phyloP scores from a whole-genome alignment of 1,284 basidiomycete genomes.

The Pyrrhoderma lamaoense region DNA sequence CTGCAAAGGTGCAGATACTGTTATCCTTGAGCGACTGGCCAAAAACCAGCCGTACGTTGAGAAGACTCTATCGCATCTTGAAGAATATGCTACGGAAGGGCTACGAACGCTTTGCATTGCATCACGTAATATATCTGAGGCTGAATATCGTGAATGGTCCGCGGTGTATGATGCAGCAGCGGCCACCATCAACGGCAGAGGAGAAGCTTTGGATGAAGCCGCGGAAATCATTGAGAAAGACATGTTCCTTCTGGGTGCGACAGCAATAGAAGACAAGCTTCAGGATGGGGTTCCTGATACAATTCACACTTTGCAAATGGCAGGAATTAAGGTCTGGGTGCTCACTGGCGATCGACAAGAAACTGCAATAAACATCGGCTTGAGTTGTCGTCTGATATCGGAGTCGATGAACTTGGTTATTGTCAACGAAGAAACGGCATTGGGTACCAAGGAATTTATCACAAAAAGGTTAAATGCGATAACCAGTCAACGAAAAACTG shows the following conservation, averaged over 20 bases:
- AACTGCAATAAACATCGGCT: slow-evolving; percentile 98
- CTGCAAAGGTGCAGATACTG: slow-evolving; percentile 97
- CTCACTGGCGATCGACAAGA: slow-evolving; percentile 97
- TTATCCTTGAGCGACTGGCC: slow-evolving; percentile 84
- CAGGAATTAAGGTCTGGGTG: slow-evolving; percentile 99
- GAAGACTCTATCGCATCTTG: slow-evolving; percentile 83
- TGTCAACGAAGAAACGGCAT: slow-evolving; percentile 85
- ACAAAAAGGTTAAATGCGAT: slow-evolving; percentile 86
- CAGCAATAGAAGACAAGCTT: slow-evolving; percentile 97
- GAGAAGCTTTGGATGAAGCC: slow-evolving; percentile 89
- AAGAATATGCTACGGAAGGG: slow-evolving; percentile 97
- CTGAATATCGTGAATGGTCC: slow-evolving; percentile 89
- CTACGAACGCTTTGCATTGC: slow-evolving; percentile 95
- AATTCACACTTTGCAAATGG: slow-evolving; percentile 95
- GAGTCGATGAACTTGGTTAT: slow-evolving; percentile 98
- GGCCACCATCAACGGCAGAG: slow-evolving; percentile 85
- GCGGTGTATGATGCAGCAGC: slow-evolving; percentile 88
- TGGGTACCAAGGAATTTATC: slow-evolving; percentile 82
- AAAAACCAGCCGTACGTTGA: slow-evolving; percentile 83
- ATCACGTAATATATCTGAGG: slow-evolving; percentile 83
- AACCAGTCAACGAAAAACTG: slow-evolving; percentile 84
- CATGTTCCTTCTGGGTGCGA: slow-evolving; percentile 88
- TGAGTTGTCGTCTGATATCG: slow-evolving; percentile 93
- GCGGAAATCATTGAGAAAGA: slow-evolving; percentile 96
- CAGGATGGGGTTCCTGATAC: slow-evolving; percentile 99